These are phyloP conservation scores for Stachybotrys chartarum DNA, from an alignment of 2,329 filamentous ascomycete species.

Conservation along the genomic window DNA sequence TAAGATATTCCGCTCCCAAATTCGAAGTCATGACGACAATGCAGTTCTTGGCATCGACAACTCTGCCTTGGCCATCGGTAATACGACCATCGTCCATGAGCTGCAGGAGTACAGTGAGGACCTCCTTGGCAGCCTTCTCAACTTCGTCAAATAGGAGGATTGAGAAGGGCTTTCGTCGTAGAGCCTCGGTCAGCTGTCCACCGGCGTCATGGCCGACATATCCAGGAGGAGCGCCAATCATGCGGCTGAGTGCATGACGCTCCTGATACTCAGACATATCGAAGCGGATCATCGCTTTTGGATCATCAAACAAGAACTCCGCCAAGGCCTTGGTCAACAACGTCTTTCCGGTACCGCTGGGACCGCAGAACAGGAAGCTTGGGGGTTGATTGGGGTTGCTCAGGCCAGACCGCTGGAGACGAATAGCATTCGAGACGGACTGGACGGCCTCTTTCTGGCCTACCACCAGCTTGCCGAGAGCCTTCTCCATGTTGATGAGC, in stretches of 20 bases:
- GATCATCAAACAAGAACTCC: constrained; percentile 95
- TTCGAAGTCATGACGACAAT: constrained; percentile 99
- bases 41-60: constrained; percentile 94
- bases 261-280: constrained; percentile 99
- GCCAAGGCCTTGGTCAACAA: constrained; percentile 93
- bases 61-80: constrained; percentile 91
- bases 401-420: constrained; percentile 88
- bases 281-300: constrained; percentile 97
- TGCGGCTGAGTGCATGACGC: constrained; percentile 86
- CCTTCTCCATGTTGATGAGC: constrained; percentile 92
- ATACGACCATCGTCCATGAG: constrained; percentile 99
- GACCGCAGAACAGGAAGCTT: constrained; percentile 97
- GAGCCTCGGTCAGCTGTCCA: constrained; percentile 89
- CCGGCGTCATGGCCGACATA: constrained; percentile 96
- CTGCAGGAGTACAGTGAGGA: constrained; percentile 93
- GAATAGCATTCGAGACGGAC: constrained; percentile 92
- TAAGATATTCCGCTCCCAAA: constrained; percentile 87
- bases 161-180: constrained; percentile 92
- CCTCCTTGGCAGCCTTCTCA: constrained; percentile 97
- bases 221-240: constrained; percentile 95
- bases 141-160: constrained; percentile 97
- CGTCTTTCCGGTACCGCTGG: constrained; percentile 96
- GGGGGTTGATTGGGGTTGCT: constrained; percentile 94
- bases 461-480: constrained; percentile 76
- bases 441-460: constrained; percentile 91